These are phyloP conservation scores for Ophiostoma sp. DNA, from an alignment of 2,329 filamentous ascomycete genomes.

Conservation along the genomic window DNA sequence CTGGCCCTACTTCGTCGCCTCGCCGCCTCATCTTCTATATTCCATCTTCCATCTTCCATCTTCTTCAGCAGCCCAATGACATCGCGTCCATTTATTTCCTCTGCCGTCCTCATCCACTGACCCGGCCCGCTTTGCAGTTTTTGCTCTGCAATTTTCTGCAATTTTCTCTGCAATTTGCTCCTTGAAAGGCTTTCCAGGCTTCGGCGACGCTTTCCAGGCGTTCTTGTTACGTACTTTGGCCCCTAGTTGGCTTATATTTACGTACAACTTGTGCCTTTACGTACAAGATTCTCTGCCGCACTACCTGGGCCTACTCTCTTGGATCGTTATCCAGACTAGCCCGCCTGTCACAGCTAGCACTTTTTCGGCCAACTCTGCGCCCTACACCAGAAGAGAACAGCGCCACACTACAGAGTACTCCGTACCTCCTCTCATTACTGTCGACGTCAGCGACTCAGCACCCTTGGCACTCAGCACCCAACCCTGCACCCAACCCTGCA, in stretches of 20 bases:
- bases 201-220: neutral
- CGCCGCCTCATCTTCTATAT: neutral
- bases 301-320: neutral
- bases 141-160: neutral
- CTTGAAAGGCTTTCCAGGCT: neutral
- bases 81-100: neutral
- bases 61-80: neutral
- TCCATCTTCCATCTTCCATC: neutral
- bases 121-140: neutral
- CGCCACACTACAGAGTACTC: no score
- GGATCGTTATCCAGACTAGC: neutral
- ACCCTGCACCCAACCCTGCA: neutral
- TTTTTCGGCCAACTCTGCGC: neutral
- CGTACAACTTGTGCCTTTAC: conserved; percentile 1
- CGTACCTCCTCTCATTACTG: neutral
- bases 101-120: neutral
- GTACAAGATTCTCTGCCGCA: neutral
- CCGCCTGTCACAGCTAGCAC: neutral
- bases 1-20: neutral
- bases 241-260: neutral
- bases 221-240: conserved; percentile 10
- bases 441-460: neutral
- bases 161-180: neutral
- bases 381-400: no score
- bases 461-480: neutral